Evolutionary conservation across 1,284 basidiomycete genomes (phyloP).

Genomic region (Puccinia coronata): DNA sequence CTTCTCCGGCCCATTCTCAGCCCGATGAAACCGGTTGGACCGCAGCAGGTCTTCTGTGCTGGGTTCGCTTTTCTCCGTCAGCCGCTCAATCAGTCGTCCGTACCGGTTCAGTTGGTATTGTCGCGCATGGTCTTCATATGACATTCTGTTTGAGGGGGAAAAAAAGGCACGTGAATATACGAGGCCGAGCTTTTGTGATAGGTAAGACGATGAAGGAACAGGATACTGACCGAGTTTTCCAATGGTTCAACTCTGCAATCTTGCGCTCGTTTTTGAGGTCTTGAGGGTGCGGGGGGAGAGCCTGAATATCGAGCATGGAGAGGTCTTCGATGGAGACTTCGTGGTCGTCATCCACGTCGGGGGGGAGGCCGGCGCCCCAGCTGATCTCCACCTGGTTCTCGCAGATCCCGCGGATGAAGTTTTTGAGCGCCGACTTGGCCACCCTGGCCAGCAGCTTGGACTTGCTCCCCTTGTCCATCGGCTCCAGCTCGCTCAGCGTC

Average conservation of each 20-base stretch:
- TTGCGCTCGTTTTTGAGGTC: constrained; percentile 32
- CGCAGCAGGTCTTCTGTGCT: not conserved
- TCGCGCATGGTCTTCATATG: constrained; percentile 41
- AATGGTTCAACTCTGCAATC: constrained; percentile 26
- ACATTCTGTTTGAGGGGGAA: constrained; percentile 8
- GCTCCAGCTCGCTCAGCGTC: not conserved
- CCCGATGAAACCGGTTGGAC: not conserved
- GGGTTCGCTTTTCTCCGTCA: not conserved
- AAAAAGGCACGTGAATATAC: not conserved
- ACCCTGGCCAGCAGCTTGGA: not conserved
- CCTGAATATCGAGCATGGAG: constrained; percentile 3
- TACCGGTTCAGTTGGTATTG: constrained; percentile 43
- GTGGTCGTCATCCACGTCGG: not conserved
- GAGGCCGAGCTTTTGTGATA: not conserved
- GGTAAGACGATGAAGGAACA: too few relatives aligned
- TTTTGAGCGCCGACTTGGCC: constrained; percentile 19
- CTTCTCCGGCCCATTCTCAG: not conserved
- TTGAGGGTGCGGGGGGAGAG: constrained; percentile 40
- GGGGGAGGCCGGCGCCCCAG: constrained; percentile 17
- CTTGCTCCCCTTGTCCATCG: not conserved
- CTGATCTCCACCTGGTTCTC: constrained; percentile 34
- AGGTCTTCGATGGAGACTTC: not conserved
- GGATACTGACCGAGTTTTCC: constrained; percentile 23
- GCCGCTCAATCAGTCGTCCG: not conserved
- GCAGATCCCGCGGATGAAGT: constrained; percentile 29